Base-by-base conservation (phyloP, 345 rosid genomes). In the Camelina sativa region DNA sequence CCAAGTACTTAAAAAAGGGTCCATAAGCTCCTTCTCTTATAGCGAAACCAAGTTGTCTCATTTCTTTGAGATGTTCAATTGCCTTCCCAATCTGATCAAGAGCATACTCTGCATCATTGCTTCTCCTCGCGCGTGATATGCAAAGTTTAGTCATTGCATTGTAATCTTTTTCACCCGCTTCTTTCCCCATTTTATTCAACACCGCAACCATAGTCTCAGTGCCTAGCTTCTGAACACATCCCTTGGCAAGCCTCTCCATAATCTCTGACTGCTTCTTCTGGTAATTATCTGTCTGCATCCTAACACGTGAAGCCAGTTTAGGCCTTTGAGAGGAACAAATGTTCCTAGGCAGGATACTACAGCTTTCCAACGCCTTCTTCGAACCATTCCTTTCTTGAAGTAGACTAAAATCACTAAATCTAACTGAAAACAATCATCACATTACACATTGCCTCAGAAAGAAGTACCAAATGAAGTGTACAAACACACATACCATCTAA, bases 31-130 rank as follows among this genome's bases (percentile, higher is more conserved):
- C 81, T 76, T 95, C 96, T 57, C 72, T 84, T 58, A 90, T 34
- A 67, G 59, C 69, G 76, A 89, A 85, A 40, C 97, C 91, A 2
- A 72, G 82, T 72, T 86, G 87, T 76, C 77, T 95, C 96, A 92
- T 87, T 44, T 40, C 51, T 7, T 76, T 64, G 1, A 89, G 69
- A 79, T 78, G 60, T 72, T 67, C 76, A 58, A 71, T 73, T 63
- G 86, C 92, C 62, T 54, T 71, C 47, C 65, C 80, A 61, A 90
- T 67, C 17, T 84, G 80, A 55, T 83, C 73, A 48, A 80, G 78
- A 20, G 74, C 85, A 70, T 69, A 81, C 23, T 81, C 88, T 25
- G 79, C 80, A 70, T 85, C 85, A 44, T 81, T 81, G 73, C 74
- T 85, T 56, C 38, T 62, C 80, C 75, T 85, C 5, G 96, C 96